Conservation (phyloP, 1,284 basidiomycete species). For the Fomitopsis schrenkii region DNA sequence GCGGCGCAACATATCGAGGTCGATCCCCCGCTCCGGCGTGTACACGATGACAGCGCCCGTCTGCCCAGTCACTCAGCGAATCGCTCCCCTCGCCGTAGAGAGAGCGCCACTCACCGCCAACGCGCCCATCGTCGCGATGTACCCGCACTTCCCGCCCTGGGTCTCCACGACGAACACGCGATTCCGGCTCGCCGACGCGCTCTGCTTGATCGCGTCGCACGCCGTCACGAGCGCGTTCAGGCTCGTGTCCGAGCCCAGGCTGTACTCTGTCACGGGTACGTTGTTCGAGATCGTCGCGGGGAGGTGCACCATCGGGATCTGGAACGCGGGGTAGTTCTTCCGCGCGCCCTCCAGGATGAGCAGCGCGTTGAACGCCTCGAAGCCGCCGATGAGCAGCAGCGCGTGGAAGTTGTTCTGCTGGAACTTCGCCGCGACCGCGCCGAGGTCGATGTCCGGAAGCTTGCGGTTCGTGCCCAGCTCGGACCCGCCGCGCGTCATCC, state of each 20-base stretch:
- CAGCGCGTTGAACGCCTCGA: constrained; percentile 88
- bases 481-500: constrained; percentile 96
- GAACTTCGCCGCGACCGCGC: constrained; percentile 85
- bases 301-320: constrained; percentile 90
- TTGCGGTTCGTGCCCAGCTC: constrained; percentile 96
- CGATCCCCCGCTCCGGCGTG: constrained; percentile 90
- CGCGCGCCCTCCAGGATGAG: constrained; percentile 78
- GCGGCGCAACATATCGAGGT: constrained; percentile 73
- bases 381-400: constrained; percentile 91
- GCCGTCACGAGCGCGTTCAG: constrained; percentile 97
- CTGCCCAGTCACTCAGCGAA: constrained; percentile 34
- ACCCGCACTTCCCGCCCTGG: constrained; percentile 95
- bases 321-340: constrained; percentile 84
- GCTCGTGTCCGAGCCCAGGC: constrained; percentile 92
- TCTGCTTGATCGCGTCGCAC: constrained; percentile 98
- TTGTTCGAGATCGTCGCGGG: constrained; percentile 98
- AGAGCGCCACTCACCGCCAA: constrained; percentile 76
- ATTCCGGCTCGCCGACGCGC: constrained; percentile 91
- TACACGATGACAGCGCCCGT: constrained; percentile 92
- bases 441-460: constrained; percentile 83
- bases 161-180: constrained; percentile 98
- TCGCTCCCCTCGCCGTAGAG: neutral
- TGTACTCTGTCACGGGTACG: constrained; percentile 95
- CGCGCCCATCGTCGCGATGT: constrained; percentile 93
- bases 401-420: constrained; percentile 83